Evolutionary conservation across 2,329 filamentous ascomycete genomes (phyloP).

Genomic region (Cryphonectria naterciae): DNA sequence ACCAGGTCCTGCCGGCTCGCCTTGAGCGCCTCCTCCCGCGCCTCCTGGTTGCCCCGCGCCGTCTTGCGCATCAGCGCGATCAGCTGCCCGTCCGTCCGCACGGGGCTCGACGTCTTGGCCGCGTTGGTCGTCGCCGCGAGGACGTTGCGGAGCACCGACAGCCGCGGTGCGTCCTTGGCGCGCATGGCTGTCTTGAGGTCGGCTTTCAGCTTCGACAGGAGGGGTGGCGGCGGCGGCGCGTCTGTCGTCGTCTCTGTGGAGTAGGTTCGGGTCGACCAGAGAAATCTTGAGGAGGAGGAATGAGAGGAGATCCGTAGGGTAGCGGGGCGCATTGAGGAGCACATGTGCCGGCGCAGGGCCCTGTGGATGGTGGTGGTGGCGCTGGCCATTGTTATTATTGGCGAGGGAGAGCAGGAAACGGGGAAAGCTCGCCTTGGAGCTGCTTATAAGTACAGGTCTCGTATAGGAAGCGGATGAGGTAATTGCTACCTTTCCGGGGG

Average conservation of each 20-base stretch:
- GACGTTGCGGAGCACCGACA: conserved; percentile 70
- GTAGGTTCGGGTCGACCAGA: conserved; percentile 35
- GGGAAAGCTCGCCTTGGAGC: background rate
- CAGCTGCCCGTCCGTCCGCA: conserved; percentile 71
- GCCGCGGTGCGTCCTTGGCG: conserved; percentile 64
- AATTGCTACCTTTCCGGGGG: background rate
- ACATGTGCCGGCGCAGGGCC: conserved; percentile 23
- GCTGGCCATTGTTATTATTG: conserved; percentile 22
- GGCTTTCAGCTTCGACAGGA: conserved; percentile 58
- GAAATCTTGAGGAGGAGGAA: conserved; percentile 23
- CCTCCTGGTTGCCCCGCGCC: conserved; percentile 59
- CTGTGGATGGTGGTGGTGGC: conserved; percentile 1
- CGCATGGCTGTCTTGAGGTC: conserved; percentile 71
- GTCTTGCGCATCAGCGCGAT: conserved; percentile 70
- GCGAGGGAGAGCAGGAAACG: background rate
- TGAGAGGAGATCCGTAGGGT: conserved; percentile 13
- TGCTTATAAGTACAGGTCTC: background rate
- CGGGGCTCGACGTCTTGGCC: conserved; percentile 70
- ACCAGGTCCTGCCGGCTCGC: conserved; percentile 71
- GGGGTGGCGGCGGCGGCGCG: conserved; percentile 45
- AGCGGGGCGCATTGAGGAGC: conserved; percentile 16
- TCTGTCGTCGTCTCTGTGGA: conserved; percentile 42
- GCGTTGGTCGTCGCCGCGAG: conserved; percentile 75
- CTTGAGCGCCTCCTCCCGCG: conserved; percentile 64
- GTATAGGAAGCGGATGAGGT: too few relatives aligned